These are phyloP conservation scores for Camelina sativa DNA, from an alignment of 345 rosid species.

Conservation along the genomic window DNA sequence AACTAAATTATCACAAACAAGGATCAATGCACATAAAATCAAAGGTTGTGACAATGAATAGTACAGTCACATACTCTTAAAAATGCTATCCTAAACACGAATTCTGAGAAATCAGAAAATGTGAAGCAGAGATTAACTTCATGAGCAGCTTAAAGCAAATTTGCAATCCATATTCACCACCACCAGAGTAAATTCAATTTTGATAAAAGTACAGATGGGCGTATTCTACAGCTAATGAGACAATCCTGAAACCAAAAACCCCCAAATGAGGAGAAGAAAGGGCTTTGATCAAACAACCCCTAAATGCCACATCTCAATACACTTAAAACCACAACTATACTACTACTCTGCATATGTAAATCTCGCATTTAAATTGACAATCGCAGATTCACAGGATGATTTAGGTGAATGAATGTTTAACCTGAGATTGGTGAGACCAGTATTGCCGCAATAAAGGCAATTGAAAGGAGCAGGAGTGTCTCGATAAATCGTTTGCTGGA, in stretches of 20 bases:
- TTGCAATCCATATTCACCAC: not conserved
- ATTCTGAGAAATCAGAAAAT: not conserved
- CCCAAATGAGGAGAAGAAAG: too few species aligned
- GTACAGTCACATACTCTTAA: slow-evolving; percentile 6
- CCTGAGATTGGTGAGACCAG: slow-evolving; percentile 85
- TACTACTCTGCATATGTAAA: too few species aligned
- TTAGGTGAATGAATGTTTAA: not conserved
- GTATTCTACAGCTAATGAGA: not conserved
- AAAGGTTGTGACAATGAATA: not conserved
- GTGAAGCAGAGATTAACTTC: not conserved
- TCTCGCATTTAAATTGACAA: too few species aligned
- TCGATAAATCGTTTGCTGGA: slow-evolving; percentile 83
- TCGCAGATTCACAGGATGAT: not conserved
- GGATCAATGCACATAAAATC: not conserved
- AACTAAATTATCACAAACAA: not conserved
- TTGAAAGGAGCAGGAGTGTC: slow-evolving; percentile 97
- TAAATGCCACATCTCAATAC: not conserved
- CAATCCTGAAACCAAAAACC: too few species aligned
- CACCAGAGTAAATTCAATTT: not conserved
- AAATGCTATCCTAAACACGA: not conserved
- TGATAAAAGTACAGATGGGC: too few species aligned
- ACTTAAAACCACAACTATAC: slow-evolving; percentile 8
- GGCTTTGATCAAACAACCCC: slow-evolving; percentile 6
- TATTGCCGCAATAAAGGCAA: slow-evolving; percentile 71
- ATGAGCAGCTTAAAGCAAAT: not conserved